Evolutionary conservation across 1,284 basidiomycete species (phyloP).

Genomic region (Ganoderma lingzhi): DNA sequence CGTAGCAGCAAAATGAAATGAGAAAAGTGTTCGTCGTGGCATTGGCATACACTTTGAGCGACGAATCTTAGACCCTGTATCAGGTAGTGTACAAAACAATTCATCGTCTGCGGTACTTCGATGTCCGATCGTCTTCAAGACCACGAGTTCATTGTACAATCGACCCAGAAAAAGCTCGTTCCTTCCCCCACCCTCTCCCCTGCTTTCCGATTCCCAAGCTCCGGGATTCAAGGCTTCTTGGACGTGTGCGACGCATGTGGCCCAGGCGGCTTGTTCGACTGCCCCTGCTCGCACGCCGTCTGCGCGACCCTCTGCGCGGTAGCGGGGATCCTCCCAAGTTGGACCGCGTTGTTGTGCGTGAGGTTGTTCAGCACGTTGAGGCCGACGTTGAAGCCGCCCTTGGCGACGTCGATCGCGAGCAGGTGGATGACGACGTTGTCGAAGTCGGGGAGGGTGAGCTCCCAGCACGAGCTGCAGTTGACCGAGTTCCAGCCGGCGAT

Average conservation of each 20-base stretch:
- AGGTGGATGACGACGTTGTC: conserved; percentile 46
- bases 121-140: background rate
- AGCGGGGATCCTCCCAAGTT: conserved; percentile 31
- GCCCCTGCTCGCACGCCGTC: conserved; percentile 12
- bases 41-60: background rate
- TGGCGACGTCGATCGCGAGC: conserved; percentile 51
- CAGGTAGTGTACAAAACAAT: background rate
- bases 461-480: conserved; percentile 56
- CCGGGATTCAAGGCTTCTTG: background rate
- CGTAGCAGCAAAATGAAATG: background rate
- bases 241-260: background rate
- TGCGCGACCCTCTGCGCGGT: conserved; percentile 26
- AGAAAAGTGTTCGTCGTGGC: background rate
- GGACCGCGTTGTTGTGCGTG: conserved; percentile 29
- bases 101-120: background rate
- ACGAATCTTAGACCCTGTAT: background rate
- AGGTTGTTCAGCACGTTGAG: conserved; percentile 34
- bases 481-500: conserved; percentile 51
- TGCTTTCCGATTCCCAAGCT: too few species aligned
- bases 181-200: background rate
- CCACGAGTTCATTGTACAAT: background rate
- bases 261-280: background rate
- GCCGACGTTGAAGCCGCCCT: conserved; percentile 45
- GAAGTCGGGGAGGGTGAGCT: conserved; percentile 43
- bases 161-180: background rate